Base-by-base conservation (phyloP, 805 yeast genomes). In the Pichia gijzeniarum region DNA sequence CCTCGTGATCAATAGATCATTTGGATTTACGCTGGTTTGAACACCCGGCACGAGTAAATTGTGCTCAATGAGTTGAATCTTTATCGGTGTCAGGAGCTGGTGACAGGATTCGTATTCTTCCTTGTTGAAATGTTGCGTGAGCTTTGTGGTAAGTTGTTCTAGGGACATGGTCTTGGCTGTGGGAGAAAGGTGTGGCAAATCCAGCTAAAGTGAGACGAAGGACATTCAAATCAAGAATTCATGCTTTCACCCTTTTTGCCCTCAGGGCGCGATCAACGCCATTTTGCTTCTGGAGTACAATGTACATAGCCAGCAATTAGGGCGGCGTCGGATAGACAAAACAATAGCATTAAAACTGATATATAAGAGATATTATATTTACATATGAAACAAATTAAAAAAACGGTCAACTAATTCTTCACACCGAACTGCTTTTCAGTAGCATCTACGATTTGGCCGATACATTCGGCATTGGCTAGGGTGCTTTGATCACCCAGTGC, bases 401-500 rank as follows among this genome's bases (percentile, higher is more conserved):
- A 12, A 14, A 18, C 5, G 5, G 17, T 35, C 19, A 35, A 35
- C 19, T 30, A 30, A 49, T 65, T 65, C 52, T 63, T 64, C 30
- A 62, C 66, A 43, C 65, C 64, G 44, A 65, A 66, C 52, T 67
- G 71, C 14, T 57, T 57, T 55, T 77, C 76, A 52, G 84, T 93
- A 36, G 82, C 82, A 35, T 69, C 70, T 49, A 93, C 82, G 56
- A 93, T 74, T 49, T 80, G 80, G 40, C 79, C 82, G 42, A 93
- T 96, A 48, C 85, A 80, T 49, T 76, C 79, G 17, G 97, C 95
- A 65, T 93, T 87, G 40, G 93, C 79, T 64, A 86, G 72, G 30
- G 99, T 93, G 43, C 95, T 81, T 61, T 84, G 74, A 63, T 91
- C 99, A 52, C 99, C 99, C 56, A 93, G 75, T 63, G 83, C 86